These are phyloP conservation scores for Flueggea neowawraea DNA, from an alignment of 441 rosid genomes.

Conservation along the genomic window DNA sequence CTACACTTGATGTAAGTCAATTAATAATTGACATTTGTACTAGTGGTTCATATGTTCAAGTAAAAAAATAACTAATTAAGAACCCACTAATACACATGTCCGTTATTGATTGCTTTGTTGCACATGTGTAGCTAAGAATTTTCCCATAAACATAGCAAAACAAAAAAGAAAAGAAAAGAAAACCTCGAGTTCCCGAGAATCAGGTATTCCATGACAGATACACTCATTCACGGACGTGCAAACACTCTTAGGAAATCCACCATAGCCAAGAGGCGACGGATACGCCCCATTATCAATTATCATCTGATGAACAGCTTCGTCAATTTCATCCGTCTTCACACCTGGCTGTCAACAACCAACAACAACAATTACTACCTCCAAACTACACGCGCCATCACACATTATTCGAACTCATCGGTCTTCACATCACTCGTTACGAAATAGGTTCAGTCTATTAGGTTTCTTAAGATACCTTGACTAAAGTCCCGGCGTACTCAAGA, in stretches of 20 bases:
- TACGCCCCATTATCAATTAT: constrained; percentile 89
- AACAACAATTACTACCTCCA: no score
- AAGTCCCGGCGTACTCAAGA: constrained; percentile 76
- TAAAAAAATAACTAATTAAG: no score
- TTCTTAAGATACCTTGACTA: constrained; percentile 63
- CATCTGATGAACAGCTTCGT: constrained; percentile 89
- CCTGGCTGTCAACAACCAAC: constrained; percentile 71
- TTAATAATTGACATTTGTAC: no score
- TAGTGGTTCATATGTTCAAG: no score
- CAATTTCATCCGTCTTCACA: constrained; percentile 76
- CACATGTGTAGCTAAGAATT: no score
- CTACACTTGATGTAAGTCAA: no score
- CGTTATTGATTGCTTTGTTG: no score
- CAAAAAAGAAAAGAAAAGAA: constrained; percentile 9
- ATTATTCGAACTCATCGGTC: no score
- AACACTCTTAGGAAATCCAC: constrained; percentile 96
- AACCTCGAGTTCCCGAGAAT: constrained; percentile 86
- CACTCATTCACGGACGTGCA: constrained; percentile 97
- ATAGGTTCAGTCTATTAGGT: not conserved
- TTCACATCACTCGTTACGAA: no score
- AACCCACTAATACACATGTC: no score
- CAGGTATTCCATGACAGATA: constrained; percentile 97
- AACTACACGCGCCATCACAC: no score
- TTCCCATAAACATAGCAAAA: constrained; percentile 5
- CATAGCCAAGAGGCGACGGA: constrained; percentile 99